A percentile compares a stretch with the other conserved stretches of the same genome.
Conservation (phyloP, 192 early-diverging fungal species). For the Podila horticola region DNA sequence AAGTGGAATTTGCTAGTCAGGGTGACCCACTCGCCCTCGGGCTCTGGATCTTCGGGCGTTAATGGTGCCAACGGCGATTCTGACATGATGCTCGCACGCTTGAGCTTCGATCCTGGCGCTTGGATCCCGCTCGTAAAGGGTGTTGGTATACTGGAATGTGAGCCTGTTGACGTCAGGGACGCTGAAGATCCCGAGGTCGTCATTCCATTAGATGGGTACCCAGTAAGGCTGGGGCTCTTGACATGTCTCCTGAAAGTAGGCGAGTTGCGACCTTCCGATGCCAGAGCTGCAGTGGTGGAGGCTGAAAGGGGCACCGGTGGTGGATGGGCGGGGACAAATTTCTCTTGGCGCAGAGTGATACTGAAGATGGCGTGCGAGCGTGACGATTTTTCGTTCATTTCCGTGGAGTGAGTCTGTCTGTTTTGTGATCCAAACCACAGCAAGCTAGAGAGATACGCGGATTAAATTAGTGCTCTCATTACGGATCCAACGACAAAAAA, state of each 20-base stretch:
- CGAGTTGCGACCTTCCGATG: constrained; percentile 2
- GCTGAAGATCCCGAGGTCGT: constrained; percentile 10
- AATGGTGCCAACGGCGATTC: constrained; percentile 8
- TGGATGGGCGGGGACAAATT: constrained; percentile 54
- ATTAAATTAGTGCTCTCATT: not conserved
- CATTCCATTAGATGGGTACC: constrained; percentile 14
- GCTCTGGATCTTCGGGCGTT: constrained; percentile 17
- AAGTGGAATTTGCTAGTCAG: constrained; percentile 95
- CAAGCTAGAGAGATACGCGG: constrained; percentile 53
- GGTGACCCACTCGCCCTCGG: constrained; percentile 66
- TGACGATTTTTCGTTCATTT: constrained; percentile 96
- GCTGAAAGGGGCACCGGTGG: constrained; percentile 15
- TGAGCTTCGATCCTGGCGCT: constrained; percentile 42
- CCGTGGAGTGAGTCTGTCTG: constrained; percentile 93
- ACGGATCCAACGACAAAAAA: not conserved
- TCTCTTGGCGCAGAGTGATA: constrained; percentile 85
- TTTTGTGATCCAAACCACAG: constrained; percentile 74
- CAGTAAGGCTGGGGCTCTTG: constrained; percentile 17
- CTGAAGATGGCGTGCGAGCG: constrained; percentile 98
- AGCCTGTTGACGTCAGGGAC: constrained; percentile 14
- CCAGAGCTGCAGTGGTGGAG: constrained; percentile 18
- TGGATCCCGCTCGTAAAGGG: constrained; percentile 41
- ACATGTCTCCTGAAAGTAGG: constrained; percentile 16
- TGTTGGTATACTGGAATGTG: constrained; percentile 29
- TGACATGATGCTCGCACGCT: constrained; percentile 24